Base-by-base conservation (phyloP, 352 stramenopile genomes). In the Saprolegnia diclina region DNA sequence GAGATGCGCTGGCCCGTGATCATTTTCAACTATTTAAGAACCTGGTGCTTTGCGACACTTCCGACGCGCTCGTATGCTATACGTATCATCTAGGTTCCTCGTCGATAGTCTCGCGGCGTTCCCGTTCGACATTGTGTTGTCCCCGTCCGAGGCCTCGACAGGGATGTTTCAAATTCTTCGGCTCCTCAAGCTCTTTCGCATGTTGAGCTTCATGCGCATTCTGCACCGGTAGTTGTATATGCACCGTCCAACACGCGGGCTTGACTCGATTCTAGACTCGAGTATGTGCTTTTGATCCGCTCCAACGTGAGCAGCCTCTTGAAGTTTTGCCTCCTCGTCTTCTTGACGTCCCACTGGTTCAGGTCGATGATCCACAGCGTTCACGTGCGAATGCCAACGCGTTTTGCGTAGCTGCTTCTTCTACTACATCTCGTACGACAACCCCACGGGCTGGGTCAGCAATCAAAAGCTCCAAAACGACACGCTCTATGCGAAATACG, bases 261-360 rank as follows among this genome's bases (percentile, higher is more conserved):
- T n/a, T 16, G 16, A 16, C 38, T 0, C 35, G 65, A 48, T 65
- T 72, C 16, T 59, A 88, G 77, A 66, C 71, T 89, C 26, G 81
- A 89, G 56, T 89, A 92, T 57, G 82, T 82, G 0, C 71, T 92
- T 7, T 74, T 92, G 32, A 71, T 92, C 29, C 80, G 82, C 5
- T 92, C 84, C 10, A 92, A 79, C 22, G 80, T 90, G 32, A 90
- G 84, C 73, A 88, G 82, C 40, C 72, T 92, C 59, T 79, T 89
- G 64, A 92, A 92, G 64, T 92, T 90, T 70, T 89, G 74, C 50
- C 77, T 92, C 59, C 75, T 92, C 26, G 84, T 92, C n/a, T 83
- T 72, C 32, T 88, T 90, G 40, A 88, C 83, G 19, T 92, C 84
- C 7, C 84, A 92, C 53, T 92, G 84, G 84, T 82, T 90, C 73